phyloP scores from a whole-genome alignment of 331 rosid species.

The Malus hybrid region DNA sequence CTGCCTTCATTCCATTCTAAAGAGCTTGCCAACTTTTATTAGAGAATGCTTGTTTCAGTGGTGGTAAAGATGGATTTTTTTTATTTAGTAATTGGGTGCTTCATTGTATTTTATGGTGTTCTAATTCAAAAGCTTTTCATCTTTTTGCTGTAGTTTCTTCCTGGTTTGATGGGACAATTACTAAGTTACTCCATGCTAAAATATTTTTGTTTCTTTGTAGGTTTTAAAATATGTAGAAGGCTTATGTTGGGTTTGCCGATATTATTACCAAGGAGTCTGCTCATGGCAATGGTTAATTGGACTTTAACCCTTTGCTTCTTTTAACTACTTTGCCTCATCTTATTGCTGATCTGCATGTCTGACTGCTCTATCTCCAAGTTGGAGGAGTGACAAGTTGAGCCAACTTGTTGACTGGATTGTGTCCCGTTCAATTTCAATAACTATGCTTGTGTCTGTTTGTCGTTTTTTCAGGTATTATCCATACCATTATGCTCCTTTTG shows the following conservation, averaged over 20 bases:
- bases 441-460: slow-evolving; percentile 4
- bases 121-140: neutral
- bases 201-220: slow-evolving; percentile 31
- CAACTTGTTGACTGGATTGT: neutral
- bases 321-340: neutral
- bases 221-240: slow-evolving; percentile 90
- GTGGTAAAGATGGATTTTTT: too few relatives aligned
- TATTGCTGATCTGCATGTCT: neutral
- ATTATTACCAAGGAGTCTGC: slow-evolving; percentile 95
- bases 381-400: neutral
- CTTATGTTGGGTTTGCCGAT: slow-evolving; percentile 95
- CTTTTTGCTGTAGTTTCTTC: neutral
- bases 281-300: slow-evolving; percentile 89
- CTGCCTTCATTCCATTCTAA: too few relatives aligned
- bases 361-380: neutral
- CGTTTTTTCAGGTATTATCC: slow-evolving; percentile 82
- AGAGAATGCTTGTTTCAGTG: too few relatives aligned
- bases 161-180: neutral
- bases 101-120: neutral
- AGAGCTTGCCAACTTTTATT: too few relatives aligned
- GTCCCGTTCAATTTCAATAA: neutral
- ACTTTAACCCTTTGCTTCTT: slow-evolving; percentile 9
- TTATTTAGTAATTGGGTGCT: too few relatives aligned
- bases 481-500: slow-evolving; percentile 96
- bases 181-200: neutral